Evolutionary conservation across 106 monocot species (phyloP).

Genomic region (Ottelia alismoides): DNA sequence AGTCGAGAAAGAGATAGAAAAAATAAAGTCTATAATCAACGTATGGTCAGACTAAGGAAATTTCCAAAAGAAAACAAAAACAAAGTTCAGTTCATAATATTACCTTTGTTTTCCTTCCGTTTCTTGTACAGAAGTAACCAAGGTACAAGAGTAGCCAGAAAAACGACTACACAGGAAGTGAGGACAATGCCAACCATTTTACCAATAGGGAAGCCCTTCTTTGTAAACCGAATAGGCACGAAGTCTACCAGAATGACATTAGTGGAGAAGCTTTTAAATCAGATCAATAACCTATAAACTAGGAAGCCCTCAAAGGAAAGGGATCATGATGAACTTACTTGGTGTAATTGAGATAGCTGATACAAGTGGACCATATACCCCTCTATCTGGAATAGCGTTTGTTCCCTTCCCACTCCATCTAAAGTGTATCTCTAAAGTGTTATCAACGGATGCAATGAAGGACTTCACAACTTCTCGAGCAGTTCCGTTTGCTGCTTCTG

Average conservation of each 20-base stretch:
- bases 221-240: conserved; percentile 12
- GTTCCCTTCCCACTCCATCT: conserved; percentile 13
- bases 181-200: conserved; percentile 13
- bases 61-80: no score
- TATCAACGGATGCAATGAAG: conserved; percentile 25
- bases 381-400: conserved; percentile 7
- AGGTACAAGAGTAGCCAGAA: conserved; percentile 3
- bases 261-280: no score
- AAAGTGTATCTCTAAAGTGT: conserved; percentile 48
- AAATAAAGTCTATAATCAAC: no score
- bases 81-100: no score
- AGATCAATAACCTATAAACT: not conserved
- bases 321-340: conserved; percentile 26
- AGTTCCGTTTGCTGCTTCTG: conserved; percentile 32
- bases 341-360: conserved; percentile 61
- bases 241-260: conserved; percentile 11
- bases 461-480: conserved; percentile 16
- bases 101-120: conserved; percentile 11
- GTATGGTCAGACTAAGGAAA: no score
- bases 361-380: conserved; percentile 35
- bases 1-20: no score
- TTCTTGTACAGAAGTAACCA: conserved; percentile 13
- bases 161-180: conserved; percentile 1
- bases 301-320: not conserved
- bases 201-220: conserved; percentile 10